Conservation (phyloP, 768 basidiomycete genomes). For the Trametes villosa region DNA sequence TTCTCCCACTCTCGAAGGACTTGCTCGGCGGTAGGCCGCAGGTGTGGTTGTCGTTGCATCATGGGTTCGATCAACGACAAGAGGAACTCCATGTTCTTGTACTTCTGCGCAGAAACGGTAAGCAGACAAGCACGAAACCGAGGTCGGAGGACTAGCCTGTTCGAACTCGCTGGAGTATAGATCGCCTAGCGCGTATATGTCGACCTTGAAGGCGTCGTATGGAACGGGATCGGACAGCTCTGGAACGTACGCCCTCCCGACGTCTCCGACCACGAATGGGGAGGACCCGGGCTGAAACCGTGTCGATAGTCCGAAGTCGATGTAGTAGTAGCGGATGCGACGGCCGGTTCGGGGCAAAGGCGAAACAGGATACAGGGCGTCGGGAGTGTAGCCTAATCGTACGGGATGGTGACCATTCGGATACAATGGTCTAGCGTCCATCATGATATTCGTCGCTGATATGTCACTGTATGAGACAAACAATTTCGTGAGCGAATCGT, state of each 20-base stretch:
- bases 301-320: slow-evolving; percentile 29
- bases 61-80: background rate
- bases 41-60: background rate
- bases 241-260: slow-evolving; percentile 31
- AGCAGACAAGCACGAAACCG: too few relatives aligned
- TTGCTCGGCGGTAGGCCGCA: background rate
- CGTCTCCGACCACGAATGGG: slow-evolving; percentile 17
- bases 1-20: background rate
- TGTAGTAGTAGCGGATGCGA: slow-evolving; percentile 37
- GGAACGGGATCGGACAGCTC: slow-evolving; percentile 27
- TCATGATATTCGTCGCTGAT: slow-evolving; percentile 26
- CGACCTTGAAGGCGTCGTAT: slow-evolving; percentile 33
- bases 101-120: too few relatives aligned
- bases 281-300: slow-evolving; percentile 22
- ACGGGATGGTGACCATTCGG: slow-evolving; percentile 28
- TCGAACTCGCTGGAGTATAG: background rate
- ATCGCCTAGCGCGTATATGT: slow-evolving; percentile 33
- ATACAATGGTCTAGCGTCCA: slow-evolving; percentile 24
- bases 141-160: too few relatives aligned
- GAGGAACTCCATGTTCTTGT: background rate
- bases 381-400: slow-evolving; percentile 35
- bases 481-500: too few relatives aligned
- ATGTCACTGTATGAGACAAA: too few relatives aligned
- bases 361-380: slow-evolving; percentile 36
- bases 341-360: slow-evolving; percentile 38